Base-by-base conservation (phyloP, 164 flowering plant genomes). In the Euptelea pleiosperma region DNA sequence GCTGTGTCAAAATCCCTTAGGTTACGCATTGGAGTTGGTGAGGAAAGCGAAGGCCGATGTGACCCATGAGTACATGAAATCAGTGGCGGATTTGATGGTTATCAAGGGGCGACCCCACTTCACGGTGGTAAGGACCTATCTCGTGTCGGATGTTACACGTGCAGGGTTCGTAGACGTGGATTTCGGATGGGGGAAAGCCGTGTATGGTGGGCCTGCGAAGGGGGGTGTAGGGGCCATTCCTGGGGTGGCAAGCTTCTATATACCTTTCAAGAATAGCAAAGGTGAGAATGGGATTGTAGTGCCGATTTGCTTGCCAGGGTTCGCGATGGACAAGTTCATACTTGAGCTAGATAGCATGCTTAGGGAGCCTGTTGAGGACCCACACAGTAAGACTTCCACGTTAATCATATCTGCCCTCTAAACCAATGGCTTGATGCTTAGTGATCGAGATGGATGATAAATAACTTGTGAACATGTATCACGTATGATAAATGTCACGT, bases 121-220 rank as follows among this genome's bases (percentile, higher is more conserved):
- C 14, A 54, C 77, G 1, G 70, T 73, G 66, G 81, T 64, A 40
- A 21, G 83, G 41, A 46, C 67, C 0, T 82, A 36, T 33, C n/a
- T 75, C 0, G 85, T 85, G 11, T 76, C 87, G 11, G 89, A 85
- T 48, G 57, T 75, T 51, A 74, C 75, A 2, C 73, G 74, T 0
- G 71, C 73, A 0, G 83, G 89, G 18, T 75, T 80, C 30, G 68
- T 49, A 8, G 73, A 79, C 1, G 65, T 82, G 16, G 88, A 87
- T 21, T 78, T 78, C 26, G 90, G 94, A 47, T 84, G 86, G 86
- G 94, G 90, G 0, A 73, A 61, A 36, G 52, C 85, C 0, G 68
- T 46, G 0, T 82, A 75, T 44, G 83, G 79, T 8, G 90, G 88
- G 7, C 66, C 75, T 0, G 75, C 81, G 9, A 81, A 73, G 37